Base-by-base conservation (phyloP, 768 basidiomycete species). In the Mycena capillaripes region DNA sequence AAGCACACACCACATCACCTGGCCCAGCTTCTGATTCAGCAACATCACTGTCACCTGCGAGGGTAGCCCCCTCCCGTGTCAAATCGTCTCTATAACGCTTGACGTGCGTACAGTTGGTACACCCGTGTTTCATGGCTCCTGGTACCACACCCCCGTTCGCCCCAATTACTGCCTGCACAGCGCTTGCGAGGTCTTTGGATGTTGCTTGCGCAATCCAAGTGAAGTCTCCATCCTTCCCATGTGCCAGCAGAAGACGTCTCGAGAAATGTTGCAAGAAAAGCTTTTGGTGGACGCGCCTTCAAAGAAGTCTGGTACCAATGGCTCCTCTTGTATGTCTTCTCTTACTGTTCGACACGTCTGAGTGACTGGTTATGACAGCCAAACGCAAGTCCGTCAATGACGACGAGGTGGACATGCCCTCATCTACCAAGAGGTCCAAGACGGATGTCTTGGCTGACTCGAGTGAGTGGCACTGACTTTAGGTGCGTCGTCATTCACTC, bases 171-270 rank as follows among this genome's bases (percentile, higher is more conserved):
- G 66, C 48, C 0, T 74, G 70, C 19, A 79, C 69, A 4, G 5
- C 12, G 9, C 36, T 21, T 11, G 70, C 64, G 19, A 79, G 58
- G 2, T 29, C 36, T 12, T 69, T 58, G 0, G 76, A 29, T 25
- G 42, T 74, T 4, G 74, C 32, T 53, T 80, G 68, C 16, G 75
- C 66, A 9, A 69, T 58, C 40, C 66, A 76, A 19, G 19, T 14
- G 48, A 78, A 78, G 2, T 1, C 8, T 14, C 11, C n/a, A 2
- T 53, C 44, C 12, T 69, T 69, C 34, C 77, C 74, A 57, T 81
- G 78, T 38, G 80, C 80, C n/a, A 79, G 48, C 60, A 82, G 81
- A 10, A 82, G 72, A 23, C 69, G 55, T 0, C 69, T 38, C 7
- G 62, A 36, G 25, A 59, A 71, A 58, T 71, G 69, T 30, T 71